Evolutionary conservation across 1,139 yeast genomes (phyloP), one percentile per base, ranked within the genome.

Genomic region (Suhomyces anneliseae): DNA sequence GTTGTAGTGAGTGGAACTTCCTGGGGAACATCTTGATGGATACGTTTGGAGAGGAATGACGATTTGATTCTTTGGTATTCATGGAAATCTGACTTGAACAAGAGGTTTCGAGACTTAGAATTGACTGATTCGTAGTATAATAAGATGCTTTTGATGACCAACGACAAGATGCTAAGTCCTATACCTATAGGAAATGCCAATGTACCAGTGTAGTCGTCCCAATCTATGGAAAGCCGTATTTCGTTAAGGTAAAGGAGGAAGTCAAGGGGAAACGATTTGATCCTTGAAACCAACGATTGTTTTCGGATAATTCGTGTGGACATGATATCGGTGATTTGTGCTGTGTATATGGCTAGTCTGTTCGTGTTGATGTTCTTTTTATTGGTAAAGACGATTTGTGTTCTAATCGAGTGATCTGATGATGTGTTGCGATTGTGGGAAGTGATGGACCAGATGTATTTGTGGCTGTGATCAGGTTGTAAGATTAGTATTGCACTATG

Each of bases 191-290:
- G 83, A 33, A 74, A 54, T 0, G 81, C 83, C 8, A 76, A 54
- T 0, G 76, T 56, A 24, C 60, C 57, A 8, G 81, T 70, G 51
- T 79, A 73, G 2, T 73, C 69, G 54, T 85, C 90, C 90, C 90
- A 85, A 49, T 85, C 87, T 6, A 84, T 77, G 6, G 83, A 68
- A 42, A 76, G 74, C 15, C 81, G 54, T 10, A 67, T 58, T 59
- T 85, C 90, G 55, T 82, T 81, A 34, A 80, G 44, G 42, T 74
- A 70, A 5, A 85, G 68, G 44, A 75, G 70, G 34, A 78, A 54
- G 57, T 85, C 92, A 49, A 81, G 72, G 0, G 90, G 90, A 43
- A 77, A 76, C n/a, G 79, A 65, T 49, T 66, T 66, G 31, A 81
- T 50, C 50, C 67, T 65, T 27, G 79, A 69, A 42, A 68, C 47